Base-by-base conservation (phyloP, 306 rosid genomes). In the Begonia peltatifolia region DNA sequence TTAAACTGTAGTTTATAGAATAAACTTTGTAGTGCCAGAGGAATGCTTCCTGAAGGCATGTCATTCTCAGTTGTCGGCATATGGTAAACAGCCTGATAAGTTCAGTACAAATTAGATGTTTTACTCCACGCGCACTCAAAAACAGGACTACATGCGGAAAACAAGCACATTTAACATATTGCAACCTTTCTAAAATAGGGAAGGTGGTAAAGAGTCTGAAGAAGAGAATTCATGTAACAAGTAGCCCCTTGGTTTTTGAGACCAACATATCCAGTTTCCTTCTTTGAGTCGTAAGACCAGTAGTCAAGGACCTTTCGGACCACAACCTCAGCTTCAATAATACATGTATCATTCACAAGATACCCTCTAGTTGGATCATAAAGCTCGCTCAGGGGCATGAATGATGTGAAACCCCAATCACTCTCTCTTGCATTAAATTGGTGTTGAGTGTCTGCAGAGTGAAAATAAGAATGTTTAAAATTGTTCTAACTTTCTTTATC, bases 11-110 rank as follows among this genome's bases (percentile, higher is more conserved):
- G 82, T 72, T 89, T 89, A 71, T 89, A 89, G 61, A 84, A 89
- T 71, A 89, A 68, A 76, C 97, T 84, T 72, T 84, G 97, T n/a
- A 89, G 77, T 9, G 97, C 97, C 66, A 89, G 59, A 63, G 95
- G 97, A 52, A 89, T 84, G 81, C 93, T 89, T 69, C 89, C 95
- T 9, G 93, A 82, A 50, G 97, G 97, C 83, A 84, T 73, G 70
- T 89, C 97, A 60, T 78, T 89, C 71, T 89, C 97, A 58, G 95
- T 84, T 5, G 97, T 89, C 42, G 95, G 97, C 93, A 89, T 89
- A 68, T 82, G 93, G 65, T 89, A 89, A 61, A 89, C 97, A 43
- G 95, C 95, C 97, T 89, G 71, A 73, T 65, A 61, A 67, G 43
- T 12, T 61, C 48, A 42, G 38, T 41, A 30, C 53, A 54, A 53